Conservation (phyloP, 2,329 filamentous ascomycete genomes). For the Mycosphaerella arachidis region DNA sequence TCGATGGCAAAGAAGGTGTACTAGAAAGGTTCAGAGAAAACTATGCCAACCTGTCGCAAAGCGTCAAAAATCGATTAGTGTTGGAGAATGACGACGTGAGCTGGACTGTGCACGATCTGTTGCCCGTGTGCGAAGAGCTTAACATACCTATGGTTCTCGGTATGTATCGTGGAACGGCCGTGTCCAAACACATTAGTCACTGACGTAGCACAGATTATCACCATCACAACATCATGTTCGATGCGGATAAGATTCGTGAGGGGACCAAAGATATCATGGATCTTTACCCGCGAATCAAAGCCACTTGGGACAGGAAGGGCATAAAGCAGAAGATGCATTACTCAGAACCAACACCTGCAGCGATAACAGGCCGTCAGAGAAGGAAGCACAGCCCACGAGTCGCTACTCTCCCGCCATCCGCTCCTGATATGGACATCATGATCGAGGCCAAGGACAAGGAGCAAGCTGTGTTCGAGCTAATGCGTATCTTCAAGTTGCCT, state of each 20-base stretch:
- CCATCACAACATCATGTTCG: conserved; percentile 92
- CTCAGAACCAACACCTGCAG: conserved; percentile 72
- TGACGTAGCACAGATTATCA: conserved; percentile 61
- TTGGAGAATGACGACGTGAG: conserved; percentile 92
- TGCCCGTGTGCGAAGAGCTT: conserved; percentile 88
- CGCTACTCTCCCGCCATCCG: conserved; percentile 73
- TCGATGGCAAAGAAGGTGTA: conserved; percentile 78
- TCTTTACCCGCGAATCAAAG: conserved; percentile 70
- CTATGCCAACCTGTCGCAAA: conserved; percentile 61
- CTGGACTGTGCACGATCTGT: conserved; percentile 86
- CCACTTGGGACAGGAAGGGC: conserved; percentile 76
- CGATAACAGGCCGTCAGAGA: conserved; percentile 71
- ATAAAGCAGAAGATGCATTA: conserved; percentile 98
- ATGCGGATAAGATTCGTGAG: conserved; percentile 66
- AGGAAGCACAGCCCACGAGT: conserved; percentile 83
- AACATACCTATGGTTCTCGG: conserved; percentile 80
- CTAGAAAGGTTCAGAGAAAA: conserved; percentile 73
- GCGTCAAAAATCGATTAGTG: conserved; percentile 75
- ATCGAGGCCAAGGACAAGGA: conserved; percentile 98
- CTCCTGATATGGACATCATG: conserved; percentile 88
- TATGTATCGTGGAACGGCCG: neutral
- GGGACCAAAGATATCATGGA: conserved; percentile 76
- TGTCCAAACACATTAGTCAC: neutral
- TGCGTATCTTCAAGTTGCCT: conserved; percentile 80
- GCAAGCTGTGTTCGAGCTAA: conserved; percentile 90